A percentile compares a stretch with the other conserved stretches of the same genome.
These are phyloP conservation scores for Monilinia vaccinii-corymbosi DNA, from an alignment of 2,329 filamentous ascomycete genomes.

Conservation along the genomic window DNA sequence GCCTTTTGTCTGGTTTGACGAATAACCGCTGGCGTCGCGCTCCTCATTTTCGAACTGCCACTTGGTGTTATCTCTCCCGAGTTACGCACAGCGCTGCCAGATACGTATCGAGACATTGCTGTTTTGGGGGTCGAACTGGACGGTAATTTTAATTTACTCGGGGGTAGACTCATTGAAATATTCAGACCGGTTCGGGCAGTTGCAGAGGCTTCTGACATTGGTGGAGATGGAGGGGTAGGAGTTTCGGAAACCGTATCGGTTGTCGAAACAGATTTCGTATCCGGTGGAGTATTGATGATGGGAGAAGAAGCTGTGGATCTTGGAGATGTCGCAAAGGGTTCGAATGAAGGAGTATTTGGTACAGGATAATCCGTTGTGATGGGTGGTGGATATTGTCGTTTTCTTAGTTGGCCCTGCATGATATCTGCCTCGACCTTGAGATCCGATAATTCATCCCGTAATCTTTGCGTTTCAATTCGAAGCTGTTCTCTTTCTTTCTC, in stretches of 20 bases:
- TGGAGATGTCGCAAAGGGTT: slow-evolving; percentile 61
- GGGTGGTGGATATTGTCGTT: slow-evolving; percentile 52
- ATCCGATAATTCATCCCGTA: slow-evolving; percentile 86
- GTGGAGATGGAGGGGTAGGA: slow-evolving; percentile 83
- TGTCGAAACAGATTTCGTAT: slow-evolving; percentile 53
- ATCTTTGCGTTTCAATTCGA: slow-evolving; percentile 80
- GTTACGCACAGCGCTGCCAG: slow-evolving; percentile 17
- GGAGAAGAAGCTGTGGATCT: slow-evolving; percentile 82
- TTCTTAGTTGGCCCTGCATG: slow-evolving; percentile 83
- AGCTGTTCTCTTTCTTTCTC: slow-evolving; percentile 87
- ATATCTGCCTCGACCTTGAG: slow-evolving; percentile 93
- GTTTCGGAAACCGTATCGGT: slow-evolving; percentile 53
- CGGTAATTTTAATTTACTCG: slow-evolving; percentile 44
- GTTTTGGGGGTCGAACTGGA: slow-evolving; percentile 48
- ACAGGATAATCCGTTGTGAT: slow-evolving; percentile 55
- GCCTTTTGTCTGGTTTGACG: slow-evolving; percentile 35
- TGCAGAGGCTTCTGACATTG: slow-evolving; percentile 74
- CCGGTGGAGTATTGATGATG: slow-evolving; percentile 79
- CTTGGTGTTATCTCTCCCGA: slow-evolving; percentile 20
- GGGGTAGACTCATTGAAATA: slow-evolving; percentile 26
- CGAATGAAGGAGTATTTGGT: slow-evolving; percentile 53
- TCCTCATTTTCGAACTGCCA: slow-evolving; percentile 19
- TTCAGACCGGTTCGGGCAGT: slow-evolving; percentile 19
- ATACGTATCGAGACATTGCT: slow-evolving; percentile 22
- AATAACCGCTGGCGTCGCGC: slow-evolving; percentile 31